phyloP scores from a whole-genome alignment of 2,329 filamentous ascomycete species.

The Podosphaera aphanis region DNA sequence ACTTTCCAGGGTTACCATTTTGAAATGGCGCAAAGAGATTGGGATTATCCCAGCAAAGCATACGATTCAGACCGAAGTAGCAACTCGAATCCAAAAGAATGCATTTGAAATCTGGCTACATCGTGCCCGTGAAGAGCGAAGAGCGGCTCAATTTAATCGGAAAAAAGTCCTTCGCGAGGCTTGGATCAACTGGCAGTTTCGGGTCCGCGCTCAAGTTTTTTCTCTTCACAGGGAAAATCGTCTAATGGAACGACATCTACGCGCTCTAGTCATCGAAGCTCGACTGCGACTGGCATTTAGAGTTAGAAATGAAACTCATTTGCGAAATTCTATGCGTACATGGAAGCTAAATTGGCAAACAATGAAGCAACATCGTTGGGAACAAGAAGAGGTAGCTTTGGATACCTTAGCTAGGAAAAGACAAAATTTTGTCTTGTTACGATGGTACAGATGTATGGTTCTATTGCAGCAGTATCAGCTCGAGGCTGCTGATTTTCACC shows the following conservation, averaged over 20 bases:
- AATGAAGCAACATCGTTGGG: conserved; percentile 8
- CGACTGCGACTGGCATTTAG: conserved; percentile 15
- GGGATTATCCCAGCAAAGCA: conserved; percentile 10
- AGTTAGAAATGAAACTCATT: conserved; percentile 19
- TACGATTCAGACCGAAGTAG: conserved; percentile 21
- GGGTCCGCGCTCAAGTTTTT: conserved; percentile 28
- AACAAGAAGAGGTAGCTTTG: conserved; percentile 10
- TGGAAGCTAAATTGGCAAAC: conserved; percentile 19
- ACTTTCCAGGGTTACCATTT: conserved; percentile 5
- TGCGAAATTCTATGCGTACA: conserved; percentile 17
- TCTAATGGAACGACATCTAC: conserved; percentile 29
- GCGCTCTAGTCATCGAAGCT: conserved; percentile 35
- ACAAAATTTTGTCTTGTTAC: conserved; percentile 7
- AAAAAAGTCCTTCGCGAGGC: conserved; percentile 29
- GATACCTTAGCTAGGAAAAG: conserved; percentile 8
- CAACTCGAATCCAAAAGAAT: conserved; percentile 22
- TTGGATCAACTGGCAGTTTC: conserved; percentile 39
- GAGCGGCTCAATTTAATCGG: conserved; percentile 26
- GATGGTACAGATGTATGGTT: conserved; percentile 10
- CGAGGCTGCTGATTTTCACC: conserved; percentile 7
- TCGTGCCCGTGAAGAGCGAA: conserved; percentile 20
- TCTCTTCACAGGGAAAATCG: conserved; percentile 29
- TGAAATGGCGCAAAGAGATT: conserved; percentile 11
- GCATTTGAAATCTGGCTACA: conserved; percentile 26
- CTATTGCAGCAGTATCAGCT: conserved; percentile 7